Base-by-base conservation (phyloP, 2,329 filamentous ascomycete species). In the Ophiostoma quercus region DNA sequence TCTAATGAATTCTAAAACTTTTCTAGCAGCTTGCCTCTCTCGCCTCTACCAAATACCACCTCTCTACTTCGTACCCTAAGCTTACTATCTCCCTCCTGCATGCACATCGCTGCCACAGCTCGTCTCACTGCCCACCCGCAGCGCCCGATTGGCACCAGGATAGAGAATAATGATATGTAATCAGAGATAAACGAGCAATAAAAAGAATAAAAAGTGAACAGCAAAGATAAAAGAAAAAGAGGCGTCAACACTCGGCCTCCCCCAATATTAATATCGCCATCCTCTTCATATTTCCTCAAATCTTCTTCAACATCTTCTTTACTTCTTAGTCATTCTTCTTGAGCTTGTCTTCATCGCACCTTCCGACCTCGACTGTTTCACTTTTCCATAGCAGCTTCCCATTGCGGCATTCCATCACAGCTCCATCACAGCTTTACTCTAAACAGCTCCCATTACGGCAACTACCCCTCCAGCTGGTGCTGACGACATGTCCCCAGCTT, bases 61-160 rank as follows among this genome's bases (percentile, higher is more conserved):
- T 47, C 16, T 54, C 22, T 60, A 14, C 22, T 8, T 22, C 47
- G 3, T 54, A 22, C 51, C 22, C 25, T 62, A 32, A 19, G 25
- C 22, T 19, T 8, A 14, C 57, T 32, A 62, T 62, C 57, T 14
- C 57, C 12, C 22, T n/a, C 54, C 51, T 60, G 54, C 25, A 60
- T 60, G n/a, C 57, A 32, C 32, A 65, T 39, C 62, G 16, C 32
- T 37, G 32, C 62, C 60, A n/a, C 16, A 65, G 32, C 34, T 65
- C 62, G 62, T 65, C 62, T 65, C 32, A 65, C 32, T n/a, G 32
- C 62, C n/a, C 62, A 65, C 62, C 62, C 62, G 62, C 62, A 14
- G 32, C 34, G 62, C 62, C 62, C 62, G 62, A 65, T 65, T 65
- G 62, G 62, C 19, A 39, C 8, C 57, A 62, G 25, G 14, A 57